phyloP scores from a whole-genome alignment of 495 filamentous ascomycete species.

The Schizothecium vesticola region DNA sequence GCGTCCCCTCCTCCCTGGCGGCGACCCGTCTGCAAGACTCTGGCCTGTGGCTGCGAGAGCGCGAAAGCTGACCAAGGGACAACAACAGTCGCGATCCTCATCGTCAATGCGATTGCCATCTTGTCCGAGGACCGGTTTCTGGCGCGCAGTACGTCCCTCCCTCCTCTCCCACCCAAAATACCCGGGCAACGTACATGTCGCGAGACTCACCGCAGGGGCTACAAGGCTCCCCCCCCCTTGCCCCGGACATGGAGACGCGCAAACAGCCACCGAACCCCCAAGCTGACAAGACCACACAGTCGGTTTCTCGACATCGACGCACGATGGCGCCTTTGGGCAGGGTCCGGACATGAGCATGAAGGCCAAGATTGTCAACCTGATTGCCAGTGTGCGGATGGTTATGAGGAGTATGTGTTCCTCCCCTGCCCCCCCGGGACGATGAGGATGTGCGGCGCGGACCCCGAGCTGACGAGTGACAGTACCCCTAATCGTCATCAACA shows the following conservation, averaged over 20 bases:
- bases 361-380: constrained; percentile 79
- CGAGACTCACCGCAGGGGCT: too few relatives aligned
- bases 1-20: constrained; percentile 16
- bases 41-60: not conserved
- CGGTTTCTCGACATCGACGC: constrained; percentile 63
- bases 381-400: constrained; percentile 82
- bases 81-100: constrained; percentile 63
- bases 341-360: constrained; percentile 73
- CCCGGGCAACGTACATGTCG: too few relatives aligned
- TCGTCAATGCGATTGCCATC: constrained; percentile 91
- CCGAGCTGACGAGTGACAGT: constrained; percentile 45
- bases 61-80: not conserved
- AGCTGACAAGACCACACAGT: constrained; percentile 45
- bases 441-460: too few relatives aligned
- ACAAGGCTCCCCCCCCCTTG: too few relatives aligned
- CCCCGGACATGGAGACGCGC: too few relatives aligned
- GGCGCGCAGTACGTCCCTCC: constrained; percentile 67
- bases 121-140: constrained; percentile 97
- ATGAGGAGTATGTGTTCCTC: constrained; percentile 84
- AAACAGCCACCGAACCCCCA: not conserved
- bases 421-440: not conserved
- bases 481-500: constrained; percentile 90
- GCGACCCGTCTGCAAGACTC: too few relatives aligned
- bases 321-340: constrained; percentile 71
- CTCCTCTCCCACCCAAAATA: not conserved